A percentile compares a stretch with the other conserved stretches of the same genome.
Evolutionary conservation across 441 rosid genomes (phyloP).

Genomic region (Erysimum cheiri): DNA sequence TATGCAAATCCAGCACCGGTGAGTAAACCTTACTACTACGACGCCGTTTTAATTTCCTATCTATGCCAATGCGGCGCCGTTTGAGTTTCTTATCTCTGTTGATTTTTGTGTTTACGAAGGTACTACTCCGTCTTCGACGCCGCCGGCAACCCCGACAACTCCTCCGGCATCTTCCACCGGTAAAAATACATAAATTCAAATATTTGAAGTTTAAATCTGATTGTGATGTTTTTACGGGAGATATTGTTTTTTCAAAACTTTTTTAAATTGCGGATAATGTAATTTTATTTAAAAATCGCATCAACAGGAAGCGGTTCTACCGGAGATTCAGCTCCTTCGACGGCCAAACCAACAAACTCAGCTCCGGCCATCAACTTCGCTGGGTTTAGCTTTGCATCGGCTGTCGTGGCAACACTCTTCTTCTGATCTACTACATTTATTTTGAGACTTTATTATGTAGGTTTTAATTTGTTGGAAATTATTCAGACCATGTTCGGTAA

Average conservation of each 20-base stretch:
- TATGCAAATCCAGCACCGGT: constrained; percentile 48
- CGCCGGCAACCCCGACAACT: constrained; percentile 35
- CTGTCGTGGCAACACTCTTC: constrained; percentile 37
- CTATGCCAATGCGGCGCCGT: not conserved
- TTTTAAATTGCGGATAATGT: not conserved
- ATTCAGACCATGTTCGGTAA: constrained; percentile 28
- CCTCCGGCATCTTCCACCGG: constrained; percentile 44
- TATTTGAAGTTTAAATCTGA: not conserved
- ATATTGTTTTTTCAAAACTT: not conserved
- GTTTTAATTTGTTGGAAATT: constrained; percentile 28
- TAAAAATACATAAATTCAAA: not conserved
- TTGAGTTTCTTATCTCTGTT: not conserved
- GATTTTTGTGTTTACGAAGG: constrained; percentile 26
- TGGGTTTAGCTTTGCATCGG: constrained; percentile 35
- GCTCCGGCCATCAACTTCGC: constrained; percentile 34
- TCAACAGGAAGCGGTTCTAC: constrained; percentile 35
- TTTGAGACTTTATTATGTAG: constrained; percentile 12
- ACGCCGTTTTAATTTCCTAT: not conserved
- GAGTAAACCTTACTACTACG: not conserved
- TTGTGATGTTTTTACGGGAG: not conserved
- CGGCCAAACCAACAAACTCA: constrained; percentile 35
- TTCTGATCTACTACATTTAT: constrained; percentile 27
- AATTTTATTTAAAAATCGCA: not conserved
- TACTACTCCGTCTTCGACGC: constrained; percentile 32
- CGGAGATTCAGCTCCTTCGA: constrained; percentile 32